A percentile compares a stretch with the other conserved stretches of the same genome.
phyloP scores from a whole-genome alignment of 2,329 filamentous ascomycete genomes.

The Trichophyton verrucosum region DNA sequence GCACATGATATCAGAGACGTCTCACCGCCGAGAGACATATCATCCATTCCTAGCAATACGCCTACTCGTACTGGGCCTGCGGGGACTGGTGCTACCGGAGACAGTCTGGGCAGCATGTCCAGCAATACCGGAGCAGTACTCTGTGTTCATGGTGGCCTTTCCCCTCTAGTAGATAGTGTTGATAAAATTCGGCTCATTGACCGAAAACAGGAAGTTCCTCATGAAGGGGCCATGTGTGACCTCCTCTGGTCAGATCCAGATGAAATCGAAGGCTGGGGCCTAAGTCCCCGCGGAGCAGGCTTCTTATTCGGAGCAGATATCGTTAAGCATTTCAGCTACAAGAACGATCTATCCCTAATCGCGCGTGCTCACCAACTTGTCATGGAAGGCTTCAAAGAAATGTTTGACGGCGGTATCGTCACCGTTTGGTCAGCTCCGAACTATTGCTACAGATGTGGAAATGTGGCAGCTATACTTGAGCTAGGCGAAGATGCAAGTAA shows the following conservation, averaged over 20 bases:
- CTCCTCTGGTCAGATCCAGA: conserved; percentile 96
- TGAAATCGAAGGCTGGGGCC: conserved; percentile 92
- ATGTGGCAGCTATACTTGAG: conserved; percentile 89
- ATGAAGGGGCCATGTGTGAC: conserved; percentile 98
- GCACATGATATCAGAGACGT: conserved; percentile 27
- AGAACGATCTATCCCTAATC: conserved; percentile 82
- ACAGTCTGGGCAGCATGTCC: conserved; percentile 41
- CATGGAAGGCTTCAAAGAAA: conserved; percentile 99
- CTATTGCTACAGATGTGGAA: conserved; percentile 92
- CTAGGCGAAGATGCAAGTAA: conserved; percentile 78
- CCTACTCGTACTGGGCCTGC: conserved; percentile 55
- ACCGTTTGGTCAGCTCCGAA: conserved; percentile 98
- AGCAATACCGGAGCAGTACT: conserved; percentile 69
- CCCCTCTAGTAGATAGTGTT: conserved; percentile 79
- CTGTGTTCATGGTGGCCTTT: conserved; percentile 89
- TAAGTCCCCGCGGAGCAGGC: conserved; percentile 85
- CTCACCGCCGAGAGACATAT: conserved; percentile 31
- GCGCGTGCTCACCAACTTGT: conserved; percentile 93
- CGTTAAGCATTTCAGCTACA: conserved; percentile 89
- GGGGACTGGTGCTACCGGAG: conserved; percentile 64
- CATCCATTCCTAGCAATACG: conserved; percentile 31
- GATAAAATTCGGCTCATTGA: conserved; percentile 94
- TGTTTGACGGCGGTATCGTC: conserved; percentile 92
- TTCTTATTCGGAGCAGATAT: conserved; percentile 92
- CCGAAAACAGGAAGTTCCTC: conserved; percentile 93